Percentiles rank a stretch among this genome's conserved stretches.
These are phyloP conservation scores for Fusarium piperis DNA, from an alignment of 2,329 filamentous ascomycete genomes.

Conservation along the genomic window DNA sequence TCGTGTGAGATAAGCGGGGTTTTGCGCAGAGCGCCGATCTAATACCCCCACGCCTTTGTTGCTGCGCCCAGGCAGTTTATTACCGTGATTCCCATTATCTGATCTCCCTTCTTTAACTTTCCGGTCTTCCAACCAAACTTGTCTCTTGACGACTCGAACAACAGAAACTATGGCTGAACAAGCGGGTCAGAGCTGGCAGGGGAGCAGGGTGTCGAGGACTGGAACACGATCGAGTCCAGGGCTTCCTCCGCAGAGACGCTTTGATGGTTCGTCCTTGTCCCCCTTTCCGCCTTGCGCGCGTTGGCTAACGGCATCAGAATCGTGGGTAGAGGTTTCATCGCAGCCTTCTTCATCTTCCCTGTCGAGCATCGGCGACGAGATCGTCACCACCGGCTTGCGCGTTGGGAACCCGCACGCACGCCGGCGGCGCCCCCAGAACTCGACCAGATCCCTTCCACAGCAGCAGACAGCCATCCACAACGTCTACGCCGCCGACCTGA, in stretches of 20 bases:
- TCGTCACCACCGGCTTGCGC: conserved; percentile 86
- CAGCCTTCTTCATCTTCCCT: conserved; percentile 93
- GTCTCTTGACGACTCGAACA: conserved; percentile 5
- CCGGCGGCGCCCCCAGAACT: conserved; percentile 61
- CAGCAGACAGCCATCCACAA: conserved; percentile 54
- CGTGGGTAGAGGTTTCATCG: conserved; percentile 94
- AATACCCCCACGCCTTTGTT: conserved; percentile 20
- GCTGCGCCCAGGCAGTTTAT: conserved; percentile 24
- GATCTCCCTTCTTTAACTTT: background rate
- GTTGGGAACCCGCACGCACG: conserved; percentile 74
- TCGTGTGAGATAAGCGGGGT: conserved; percentile 36
- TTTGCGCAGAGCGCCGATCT: conserved; percentile 26
- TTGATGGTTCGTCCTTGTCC: conserved; percentile 46
- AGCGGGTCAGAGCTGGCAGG: conserved; percentile 40
- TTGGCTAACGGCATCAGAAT: conserved; percentile 68
- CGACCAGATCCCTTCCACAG: conserved; percentile 48
- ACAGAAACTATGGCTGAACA: conserved; percentile 42
- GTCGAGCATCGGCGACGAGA: conserved; percentile 86
- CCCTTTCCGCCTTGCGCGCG: background rate
- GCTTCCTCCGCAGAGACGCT: conserved; percentile 47
- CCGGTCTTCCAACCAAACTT: conserved; percentile 3
- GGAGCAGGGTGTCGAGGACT: conserved; percentile 37
- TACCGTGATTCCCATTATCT: conserved; percentile 23
- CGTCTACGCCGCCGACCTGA: conserved; percentile 61
- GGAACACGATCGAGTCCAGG: conserved; percentile 45